A percentile compares a stretch with the other conserved stretches of the same genome.
phyloP scores from a whole-genome alignment of 148 eudicot genomes.

The Simmondsia chinensis region DNA sequence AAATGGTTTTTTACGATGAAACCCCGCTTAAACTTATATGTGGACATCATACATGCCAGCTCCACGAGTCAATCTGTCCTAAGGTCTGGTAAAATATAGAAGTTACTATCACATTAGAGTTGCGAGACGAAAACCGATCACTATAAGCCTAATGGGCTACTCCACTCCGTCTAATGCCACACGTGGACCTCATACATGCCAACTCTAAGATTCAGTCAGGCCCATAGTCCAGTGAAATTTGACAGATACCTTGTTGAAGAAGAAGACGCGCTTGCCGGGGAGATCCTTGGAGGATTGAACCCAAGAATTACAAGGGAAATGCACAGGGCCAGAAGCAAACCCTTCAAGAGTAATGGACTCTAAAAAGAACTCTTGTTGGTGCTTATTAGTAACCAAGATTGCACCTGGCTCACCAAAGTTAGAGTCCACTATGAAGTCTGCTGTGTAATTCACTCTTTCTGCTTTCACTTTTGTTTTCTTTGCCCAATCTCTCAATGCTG shows the following conservation, averaged over 20 bases:
- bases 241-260: constrained; percentile 69
- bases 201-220: too few relatives aligned
- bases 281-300: constrained; percentile 71
- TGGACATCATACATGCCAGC: too few relatives aligned
- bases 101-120: too few relatives aligned
- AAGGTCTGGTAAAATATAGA: too few relatives aligned
- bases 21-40: too few relatives aligned
- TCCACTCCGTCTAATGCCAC: too few relatives aligned
- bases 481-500: constrained; percentile 79
- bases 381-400: constrained; percentile 66
- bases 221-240: too few relatives aligned
- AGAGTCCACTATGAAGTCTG: constrained; percentile 72
- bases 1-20: too few relatives aligned
- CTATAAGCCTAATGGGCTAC: too few relatives aligned
- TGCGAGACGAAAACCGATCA: too few relatives aligned
- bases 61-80: too few relatives aligned
- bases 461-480: constrained; percentile 70
- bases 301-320: constrained; percentile 93
- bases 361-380: constrained; percentile 73
- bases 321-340: constrained; percentile 77
- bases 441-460: constrained; percentile 73
- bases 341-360: constrained; percentile 82
- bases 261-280: constrained; percentile 61
- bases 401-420: constrained; percentile 84
- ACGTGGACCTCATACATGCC: too few relatives aligned